phyloP scores from a whole-genome alignment of 164 flowering plant genomes.

The Stephania japonica region DNA sequence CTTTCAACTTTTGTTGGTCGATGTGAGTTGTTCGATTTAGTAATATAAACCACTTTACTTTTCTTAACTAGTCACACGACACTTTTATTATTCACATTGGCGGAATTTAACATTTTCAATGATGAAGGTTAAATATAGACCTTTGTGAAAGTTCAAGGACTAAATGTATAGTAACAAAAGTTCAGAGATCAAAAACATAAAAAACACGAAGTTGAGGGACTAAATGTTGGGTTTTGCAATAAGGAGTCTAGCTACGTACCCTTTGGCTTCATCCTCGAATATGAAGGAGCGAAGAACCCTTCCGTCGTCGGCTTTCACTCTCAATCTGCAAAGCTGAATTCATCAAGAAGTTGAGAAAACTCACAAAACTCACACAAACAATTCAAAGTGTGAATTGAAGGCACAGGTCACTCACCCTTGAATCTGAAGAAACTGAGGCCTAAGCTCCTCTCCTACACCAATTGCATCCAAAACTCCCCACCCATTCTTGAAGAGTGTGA shows the following conservation, averaged over 20 bases:
- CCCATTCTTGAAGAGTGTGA: conserved; percentile 89
- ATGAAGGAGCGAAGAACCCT: conserved; percentile 71
- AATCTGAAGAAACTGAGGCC: conserved; percentile 71
- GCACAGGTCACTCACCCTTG: conserved; percentile 50
- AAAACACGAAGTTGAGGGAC: too few species aligned
- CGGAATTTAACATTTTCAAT: too few species aligned
- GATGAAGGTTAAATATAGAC: too few species aligned
- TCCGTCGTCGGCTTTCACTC: conserved; percentile 67
- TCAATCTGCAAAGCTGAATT: conserved; percentile 80
- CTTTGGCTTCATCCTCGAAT: conserved; percentile 75
- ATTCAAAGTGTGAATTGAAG: background rate
- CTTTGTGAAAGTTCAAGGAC: too few species aligned
- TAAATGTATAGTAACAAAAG: background rate
- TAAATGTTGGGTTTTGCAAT: too few species aligned
- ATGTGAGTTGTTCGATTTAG: too few species aligned
- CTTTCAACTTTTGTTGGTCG: too few species aligned
- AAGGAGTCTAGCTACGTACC: conserved; percentile 30
- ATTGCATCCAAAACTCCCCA: conserved; percentile 85
- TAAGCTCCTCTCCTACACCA: conserved; percentile 67
- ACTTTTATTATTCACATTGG: too few species aligned
- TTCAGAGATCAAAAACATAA: too few species aligned
- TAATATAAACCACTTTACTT: too few species aligned
- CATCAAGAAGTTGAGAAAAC: conserved; percentile 35
- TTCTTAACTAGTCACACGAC: too few species aligned
- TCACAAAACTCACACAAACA: background rate